Evolutionary conservation across 768 basidiomycete genomes (phyloP), one percentile per base, ranked within the genome.

Genomic region (Solioccasus polychromus): DNA sequence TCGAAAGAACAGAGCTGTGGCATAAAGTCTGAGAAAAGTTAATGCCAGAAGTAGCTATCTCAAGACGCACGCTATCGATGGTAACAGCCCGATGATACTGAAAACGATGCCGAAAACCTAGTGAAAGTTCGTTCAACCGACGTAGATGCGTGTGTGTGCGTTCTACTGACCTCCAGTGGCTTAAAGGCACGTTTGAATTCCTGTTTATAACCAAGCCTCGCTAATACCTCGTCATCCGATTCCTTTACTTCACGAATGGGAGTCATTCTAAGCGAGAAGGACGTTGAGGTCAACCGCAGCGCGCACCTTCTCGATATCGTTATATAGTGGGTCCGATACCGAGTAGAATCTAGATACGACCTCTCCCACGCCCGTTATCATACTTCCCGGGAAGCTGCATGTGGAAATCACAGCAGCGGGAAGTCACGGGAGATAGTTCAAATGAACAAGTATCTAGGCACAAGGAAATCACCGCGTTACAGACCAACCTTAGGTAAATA

Each of bases 71-170:
- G 82, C 76, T 34, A 85, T 82, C 1, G 83, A 76, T 17, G 76
- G 82, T 1, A 83, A 73, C 15, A 85, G 55, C 1, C 84, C 83
- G 41, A 84, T 82, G 47, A 85, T 79, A 5, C 78, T 80, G 60
- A 86, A 86, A 0, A 78, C 78, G 18, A 85, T 69, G 2, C 84
- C 83, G 48, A 85, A 85, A 9, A 83, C 78, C 79, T 86, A 56
- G 63, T 22, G 25, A 54, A 57, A 3, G 9, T 19, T 8, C n/a
- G 26, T 5, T 31, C 11, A 17, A 14, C 20, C 17, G 37, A 23
- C 2, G 22, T 18, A 3, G 8, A 3, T 10, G 22, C 4, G 20
- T 15, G 30, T 24, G 14, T 18, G 3, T 15, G 8, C 20, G 32
- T 14, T 5, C 8, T 9, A 45, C 47, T 29, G 36, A 63, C 64